Conservation (phyloP, 768 basidiomycete genomes). For the Tylopilus balloui region DNA sequence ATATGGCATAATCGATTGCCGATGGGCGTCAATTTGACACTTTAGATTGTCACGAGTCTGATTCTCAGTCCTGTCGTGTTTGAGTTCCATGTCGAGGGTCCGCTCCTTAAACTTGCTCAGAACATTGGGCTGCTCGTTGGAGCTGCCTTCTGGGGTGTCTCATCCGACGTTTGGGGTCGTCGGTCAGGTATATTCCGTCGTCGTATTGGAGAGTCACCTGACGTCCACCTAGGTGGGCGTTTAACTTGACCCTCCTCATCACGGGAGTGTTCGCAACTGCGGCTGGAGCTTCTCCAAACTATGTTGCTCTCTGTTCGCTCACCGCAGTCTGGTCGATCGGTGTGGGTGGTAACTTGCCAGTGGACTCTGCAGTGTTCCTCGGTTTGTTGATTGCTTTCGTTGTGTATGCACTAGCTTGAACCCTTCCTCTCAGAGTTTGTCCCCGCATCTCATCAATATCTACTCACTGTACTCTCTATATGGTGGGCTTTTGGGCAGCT, state of each 20-base stretch:
- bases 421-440: conserved; percentile 49
- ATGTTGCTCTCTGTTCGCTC: conserved; percentile 46
- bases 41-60: conserved; percentile 58
- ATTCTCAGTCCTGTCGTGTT: conserved; percentile 59
- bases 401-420: background rate
- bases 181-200: conserved; percentile 33
- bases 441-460: conserved; percentile 68
- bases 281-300: conserved; percentile 56
- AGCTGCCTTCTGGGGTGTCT: conserved; percentile 64
- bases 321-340: conserved; percentile 60
- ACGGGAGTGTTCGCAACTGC: conserved; percentile 62
- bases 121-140: conserved; percentile 70
- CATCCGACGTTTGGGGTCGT: conserved; percentile 69
- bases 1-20: background rate
- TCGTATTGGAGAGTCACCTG: background rate
- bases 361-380: conserved; percentile 73
- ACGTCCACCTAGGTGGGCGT: conserved; percentile 46
- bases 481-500: conserved; percentile 82
- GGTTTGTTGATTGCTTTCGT: conserved; percentile 37
- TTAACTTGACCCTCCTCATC: conserved; percentile 68
- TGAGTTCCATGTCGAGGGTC: conserved; percentile 60
- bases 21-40: background rate
- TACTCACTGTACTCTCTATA: conserved; percentile 68
- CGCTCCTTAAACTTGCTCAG: conserved; percentile 64
- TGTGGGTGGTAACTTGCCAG: conserved; percentile 70